Conservation (phyloP, 805 yeast genomes). For the Starmerella cellae region DNA sequence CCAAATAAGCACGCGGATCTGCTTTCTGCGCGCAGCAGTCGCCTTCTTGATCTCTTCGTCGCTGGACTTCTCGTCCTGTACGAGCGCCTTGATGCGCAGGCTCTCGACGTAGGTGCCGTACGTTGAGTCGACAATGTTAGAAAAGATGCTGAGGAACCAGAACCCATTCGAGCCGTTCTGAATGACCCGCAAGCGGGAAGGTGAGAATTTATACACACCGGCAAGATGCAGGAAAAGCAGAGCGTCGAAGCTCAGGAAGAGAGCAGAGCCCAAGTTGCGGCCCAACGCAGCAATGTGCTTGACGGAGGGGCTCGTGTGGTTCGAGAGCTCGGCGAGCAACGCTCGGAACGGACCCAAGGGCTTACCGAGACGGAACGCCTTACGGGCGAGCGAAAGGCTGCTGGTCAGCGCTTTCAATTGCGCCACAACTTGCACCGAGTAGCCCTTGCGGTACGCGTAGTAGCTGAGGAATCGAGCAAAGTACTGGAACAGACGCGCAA, state of each 20-base stretch:
- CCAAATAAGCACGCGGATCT: constrained; percentile 42
- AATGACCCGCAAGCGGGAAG: constrained; percentile 17
- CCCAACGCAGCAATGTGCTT: constrained; percentile 33
- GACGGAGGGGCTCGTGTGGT: constrained; percentile 53
- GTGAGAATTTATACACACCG: constrained; percentile 28
- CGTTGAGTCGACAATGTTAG: constrained; percentile 47
- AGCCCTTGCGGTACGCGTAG: constrained; percentile 46
- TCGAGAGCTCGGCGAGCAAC: constrained; percentile 54
- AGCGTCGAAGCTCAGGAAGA: constrained; percentile 28
- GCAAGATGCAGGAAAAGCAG: constrained; percentile 24
- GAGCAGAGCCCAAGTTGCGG: constrained; percentile 27
- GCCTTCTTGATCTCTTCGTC: constrained; percentile 34
- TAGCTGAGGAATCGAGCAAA: constrained; percentile 59
- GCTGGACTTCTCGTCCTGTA: constrained; percentile 25
- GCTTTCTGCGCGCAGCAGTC: constrained; percentile 2
- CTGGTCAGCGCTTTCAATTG: constrained; percentile 44
- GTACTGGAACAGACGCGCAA: constrained; percentile 67
- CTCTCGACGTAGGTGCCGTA: constrained; percentile 39
- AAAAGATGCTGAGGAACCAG: constrained; percentile 63
- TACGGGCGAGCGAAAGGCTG: constrained; percentile 59
- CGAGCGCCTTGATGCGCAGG: constrained; percentile 24
- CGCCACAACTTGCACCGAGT: constrained; percentile 34
- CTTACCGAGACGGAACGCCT: constrained; percentile 71
- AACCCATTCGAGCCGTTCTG: constrained; percentile 27
- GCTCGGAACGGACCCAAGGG: constrained; percentile 56